Evolutionary conservation across 2,329 filamentous ascomycete genomes (phyloP).

Genomic region (Cercospora sesami): DNA sequence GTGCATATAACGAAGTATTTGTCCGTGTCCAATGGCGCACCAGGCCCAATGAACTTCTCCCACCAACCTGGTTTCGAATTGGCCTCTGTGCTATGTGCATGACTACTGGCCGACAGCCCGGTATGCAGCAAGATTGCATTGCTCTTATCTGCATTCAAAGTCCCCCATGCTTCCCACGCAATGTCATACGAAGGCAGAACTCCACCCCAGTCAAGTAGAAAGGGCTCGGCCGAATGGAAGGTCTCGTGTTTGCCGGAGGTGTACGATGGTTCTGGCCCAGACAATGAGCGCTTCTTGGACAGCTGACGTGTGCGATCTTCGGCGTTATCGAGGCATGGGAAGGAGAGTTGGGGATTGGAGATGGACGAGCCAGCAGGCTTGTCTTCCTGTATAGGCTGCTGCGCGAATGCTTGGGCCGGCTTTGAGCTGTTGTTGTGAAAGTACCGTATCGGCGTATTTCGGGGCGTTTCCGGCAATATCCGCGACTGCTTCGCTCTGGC

Average conservation of each 20-base stretch:
- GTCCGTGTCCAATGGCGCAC: conserved; percentile 79
- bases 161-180: conserved; percentile 91
- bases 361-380: conserved; percentile 38
- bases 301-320: conserved; percentile 73
- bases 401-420: conserved; percentile 27
- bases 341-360: conserved; percentile 83
- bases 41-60: conserved; percentile 96
- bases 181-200: conserved; percentile 85
- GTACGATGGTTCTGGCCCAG: conserved; percentile 90
- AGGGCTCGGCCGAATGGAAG: conserved; percentile 71
- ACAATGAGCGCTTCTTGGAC: conserved; percentile 60
- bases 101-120: conserved; percentile 92
- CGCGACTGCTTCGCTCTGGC: neutral
- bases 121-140: conserved; percentile 94
- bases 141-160: conserved; percentile 72
- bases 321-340: conserved; percentile 84
- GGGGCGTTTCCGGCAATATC: conserved; percentile 1
- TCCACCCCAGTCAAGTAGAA: conserved; percentile 92
- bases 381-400: conserved; percentile 30
- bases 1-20: conserved; percentile 95
- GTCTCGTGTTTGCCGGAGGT: conserved; percentile 80
- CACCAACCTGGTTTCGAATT: conserved; percentile 96
- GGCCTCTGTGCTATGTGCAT: conserved; percentile 84
- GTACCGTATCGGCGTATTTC: conserved; percentile 7
- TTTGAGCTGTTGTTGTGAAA: conserved; percentile 20